phyloP scores from a whole-genome alignment of 441 rosid genomes.

The Breynia disticha region DNA sequence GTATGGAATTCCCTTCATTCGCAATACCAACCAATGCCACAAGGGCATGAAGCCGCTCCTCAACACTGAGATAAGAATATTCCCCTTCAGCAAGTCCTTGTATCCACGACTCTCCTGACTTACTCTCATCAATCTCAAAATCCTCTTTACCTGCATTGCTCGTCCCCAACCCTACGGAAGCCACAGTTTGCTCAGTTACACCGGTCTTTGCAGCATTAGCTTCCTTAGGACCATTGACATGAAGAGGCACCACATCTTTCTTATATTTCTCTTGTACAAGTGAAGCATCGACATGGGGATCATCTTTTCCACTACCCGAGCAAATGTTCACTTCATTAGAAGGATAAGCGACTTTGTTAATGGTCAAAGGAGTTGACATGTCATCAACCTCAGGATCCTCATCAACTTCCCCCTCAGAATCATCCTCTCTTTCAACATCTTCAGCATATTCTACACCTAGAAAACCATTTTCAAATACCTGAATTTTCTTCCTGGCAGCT shows the following conservation, averaged over 20 bases:
- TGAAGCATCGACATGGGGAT: slow-evolving; percentile 21
- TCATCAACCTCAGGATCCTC: slow-evolving; percentile 97
- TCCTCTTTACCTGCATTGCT: slow-evolving; percentile 36
- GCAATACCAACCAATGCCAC: slow-evolving; percentile 75
- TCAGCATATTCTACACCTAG: slow-evolving; percentile 82
- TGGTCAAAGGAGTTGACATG: slow-evolving; percentile 38
- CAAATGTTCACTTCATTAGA: slow-evolving; percentile 31
- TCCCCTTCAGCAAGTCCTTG: slow-evolving; percentile 97
- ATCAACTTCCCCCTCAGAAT: slow-evolving; percentile 75
- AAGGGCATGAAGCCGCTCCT: slow-evolving; percentile 95
- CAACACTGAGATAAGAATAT: slow-evolving; percentile 84
- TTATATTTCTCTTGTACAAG: slow-evolving; percentile 23
- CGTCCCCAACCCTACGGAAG: slow-evolving; percentile 25
- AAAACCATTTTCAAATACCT: slow-evolving; percentile 77
- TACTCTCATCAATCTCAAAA: slow-evolving; percentile 69
- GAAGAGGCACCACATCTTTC: slow-evolving; percentile 29
- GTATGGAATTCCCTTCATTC: slow-evolving; percentile 90
- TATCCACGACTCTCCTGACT: slow-evolving; percentile 80
- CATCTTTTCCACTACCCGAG: slow-evolving; percentile 37
- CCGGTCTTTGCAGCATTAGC: slow-evolving; percentile 21
- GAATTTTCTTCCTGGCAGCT: slow-evolving; percentile 83
- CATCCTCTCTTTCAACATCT: slow-evolving; percentile 93
- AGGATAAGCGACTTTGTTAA: slow-evolving; percentile 32
- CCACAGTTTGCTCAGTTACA: slow-evolving; percentile 20
- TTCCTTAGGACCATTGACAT: slow-evolving; percentile 32